A percentile compares a stretch with the other conserved stretches of the same genome.
These are phyloP conservation scores for Coniferiporia sulphurascens DNA, from an alignment of 1,284 basidiomycete genomes.

Conservation along the genomic window DNA sequence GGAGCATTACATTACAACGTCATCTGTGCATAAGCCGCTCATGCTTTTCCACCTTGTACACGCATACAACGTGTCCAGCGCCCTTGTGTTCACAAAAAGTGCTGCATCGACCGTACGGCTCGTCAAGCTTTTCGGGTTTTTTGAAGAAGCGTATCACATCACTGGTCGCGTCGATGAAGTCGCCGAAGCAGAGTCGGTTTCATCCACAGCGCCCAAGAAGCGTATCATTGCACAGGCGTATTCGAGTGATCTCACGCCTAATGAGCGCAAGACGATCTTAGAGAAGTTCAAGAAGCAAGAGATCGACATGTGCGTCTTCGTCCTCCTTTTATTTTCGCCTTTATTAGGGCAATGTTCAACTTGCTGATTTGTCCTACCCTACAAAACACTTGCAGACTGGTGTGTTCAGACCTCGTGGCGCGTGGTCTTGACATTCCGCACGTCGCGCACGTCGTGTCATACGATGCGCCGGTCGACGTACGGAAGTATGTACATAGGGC, in stretches of 20 bases:
- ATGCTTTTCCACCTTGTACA: conserved; percentile 86
- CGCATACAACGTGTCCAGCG: conserved; percentile 53
- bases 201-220: conserved; percentile 21
- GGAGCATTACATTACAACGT: conserved; percentile 87
- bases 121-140: conserved; percentile 79
- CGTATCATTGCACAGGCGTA: conserved; percentile 61
- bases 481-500: conserved; percentile 97
- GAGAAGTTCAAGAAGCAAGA: conserved; percentile 78
- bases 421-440: conserved; percentile 95
- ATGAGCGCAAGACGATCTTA: conserved; percentile 75
- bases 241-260: conserved; percentile 78
- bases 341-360: neutral
- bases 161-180: conserved; percentile 19
- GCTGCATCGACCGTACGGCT: conserved; percentile 87
- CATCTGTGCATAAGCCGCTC: conserved; percentile 82
- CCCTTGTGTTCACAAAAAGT: conserved; percentile 93
- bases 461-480: conserved; percentile 95
- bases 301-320: conserved; percentile 69
- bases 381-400: conserved; percentile 48
- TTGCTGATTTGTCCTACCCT: conserved; percentile 1
- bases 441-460: conserved; percentile 89
- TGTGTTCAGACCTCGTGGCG: conserved; percentile 94
- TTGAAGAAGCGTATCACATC: conserved; percentile 51
- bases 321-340: conserved; percentile 2
- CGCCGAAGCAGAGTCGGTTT: conserved; percentile 2